phyloP scores from a whole-genome alignment of 2,329 filamentous ascomycete species.

The Mycosphaerella sp. region DNA sequence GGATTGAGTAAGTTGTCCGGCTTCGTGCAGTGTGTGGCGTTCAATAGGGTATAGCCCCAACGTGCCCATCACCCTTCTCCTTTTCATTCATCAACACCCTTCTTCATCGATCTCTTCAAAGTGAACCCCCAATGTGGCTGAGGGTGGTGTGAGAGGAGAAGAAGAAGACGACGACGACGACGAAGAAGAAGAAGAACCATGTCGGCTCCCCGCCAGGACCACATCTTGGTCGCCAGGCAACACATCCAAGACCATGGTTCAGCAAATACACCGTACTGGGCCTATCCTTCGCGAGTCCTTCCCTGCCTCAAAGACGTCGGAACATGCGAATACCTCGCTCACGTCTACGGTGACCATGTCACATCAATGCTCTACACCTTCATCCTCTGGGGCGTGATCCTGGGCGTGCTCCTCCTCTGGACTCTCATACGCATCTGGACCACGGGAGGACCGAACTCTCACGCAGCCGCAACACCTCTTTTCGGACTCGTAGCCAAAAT shows the following conservation, averaged over 20 bases:
- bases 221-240: conserved; percentile 4
- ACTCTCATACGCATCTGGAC: conserved; percentile 31
- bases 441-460: conserved; percentile 15
- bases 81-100: conserved; percentile 2
- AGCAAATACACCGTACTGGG: conserved; percentile 46
- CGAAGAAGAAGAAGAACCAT: neutral
- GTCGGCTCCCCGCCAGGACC: neutral
- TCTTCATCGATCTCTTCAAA: neutral
- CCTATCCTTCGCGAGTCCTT: conserved; percentile 48
- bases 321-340: conserved; percentile 54
- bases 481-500: conserved; percentile 17
- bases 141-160: neutral
- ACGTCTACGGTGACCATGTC: conserved; percentile 51
- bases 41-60: too few species aligned
- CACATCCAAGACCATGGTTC: conserved; percentile 31
- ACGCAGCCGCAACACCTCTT: conserved; percentile 18
- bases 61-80: conserved; percentile 4
- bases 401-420: conserved; percentile 44
- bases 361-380: conserved; percentile 51
- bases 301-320: conserved; percentile 55
- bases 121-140: too few species aligned
- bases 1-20: conserved; percentile 1
- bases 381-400: conserved; percentile 52
- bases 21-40: neutral
- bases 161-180: neutral